Evolutionary conservation across 1,284 basidiomycete species (phyloP).

Genomic region (Cutaneotrichosporon arboriforme): DNA sequence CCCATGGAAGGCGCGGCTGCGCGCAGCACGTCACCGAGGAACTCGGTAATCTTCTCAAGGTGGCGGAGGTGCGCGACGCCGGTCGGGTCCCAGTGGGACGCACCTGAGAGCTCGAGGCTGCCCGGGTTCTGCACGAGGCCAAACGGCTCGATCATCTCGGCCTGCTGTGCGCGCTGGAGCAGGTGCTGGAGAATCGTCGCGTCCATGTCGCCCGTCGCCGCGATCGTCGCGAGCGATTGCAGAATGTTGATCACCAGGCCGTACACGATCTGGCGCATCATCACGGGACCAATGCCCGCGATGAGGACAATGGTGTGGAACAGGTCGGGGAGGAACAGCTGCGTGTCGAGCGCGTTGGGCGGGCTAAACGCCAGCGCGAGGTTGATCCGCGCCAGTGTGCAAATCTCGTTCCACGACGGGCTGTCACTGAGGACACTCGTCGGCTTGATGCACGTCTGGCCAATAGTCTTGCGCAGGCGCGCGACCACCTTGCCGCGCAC

Average conservation of each 20-base stretch:
- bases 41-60: slow-evolving; percentile 62
- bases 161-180: slow-evolving; percentile 58
- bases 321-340: slow-evolving; percentile 75
- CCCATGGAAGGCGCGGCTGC: slow-evolving; percentile 55
- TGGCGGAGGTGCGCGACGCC: slow-evolving; percentile 62
- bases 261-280: slow-evolving; percentile 72
- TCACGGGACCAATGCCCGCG: slow-evolving; percentile 64
- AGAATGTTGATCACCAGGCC: slow-evolving; percentile 73
- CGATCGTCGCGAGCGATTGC: slow-evolving; percentile 55
- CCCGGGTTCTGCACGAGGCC: slow-evolving; percentile 53
- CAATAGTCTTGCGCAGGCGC: slow-evolving; percentile 72
- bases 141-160: slow-evolving; percentile 63
- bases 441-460: slow-evolving; percentile 62
- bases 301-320: slow-evolving; percentile 70
- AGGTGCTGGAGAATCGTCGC: slow-evolving; percentile 47
- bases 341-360: slow-evolving; percentile 59
- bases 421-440: slow-evolving; percentile 63
- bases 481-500: slow-evolving; percentile 71
- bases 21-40: slow-evolving; percentile 63
- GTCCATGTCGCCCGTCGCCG: slow-evolving; percentile 36
- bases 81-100: slow-evolving; percentile 46
- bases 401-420: slow-evolving; percentile 75
- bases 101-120: slow-evolving; percentile 18
- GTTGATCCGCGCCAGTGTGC: slow-evolving; percentile 66
- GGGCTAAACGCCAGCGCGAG: slow-evolving; percentile 66